Base-by-base conservation (phyloP, 768 basidiomycete species). In the Tricholomella constricta region DNA sequence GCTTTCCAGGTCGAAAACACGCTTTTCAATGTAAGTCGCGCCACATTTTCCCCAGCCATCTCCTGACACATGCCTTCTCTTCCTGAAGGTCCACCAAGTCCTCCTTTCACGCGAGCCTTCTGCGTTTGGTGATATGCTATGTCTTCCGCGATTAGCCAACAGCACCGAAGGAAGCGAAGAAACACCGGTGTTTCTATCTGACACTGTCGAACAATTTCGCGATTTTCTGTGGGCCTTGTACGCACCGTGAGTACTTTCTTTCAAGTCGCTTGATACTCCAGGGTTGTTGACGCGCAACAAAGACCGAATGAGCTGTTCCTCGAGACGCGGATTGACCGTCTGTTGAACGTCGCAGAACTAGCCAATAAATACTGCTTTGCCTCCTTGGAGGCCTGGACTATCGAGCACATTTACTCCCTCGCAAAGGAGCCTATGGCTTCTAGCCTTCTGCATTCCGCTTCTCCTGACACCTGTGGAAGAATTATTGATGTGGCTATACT, bases 1-100 rank as follows among this genome's bases (percentile, higher is more conserved):
- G 69, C 84, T n/a, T 75, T 88, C 56, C 74, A 74, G 45, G 81
- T 84, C 12, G 81, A 82, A 61, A 76, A 80, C 59, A 82, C 78
- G 6, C 61, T 88, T 49, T 88, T 88, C 69, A 86, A 81, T 68
- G 86, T 87, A 61, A 49, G 71, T 40, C 12, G 7, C n/a, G 20
- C 9, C 44, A 35, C 40, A 49, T 29, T 31, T 19, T 14, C n/a
- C 22, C 34, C 25, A 11, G 34, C 31, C 22, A 29, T 47, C 14
- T 49, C 19, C 37, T 51, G 32, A 45, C 19, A n/a, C n/a, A n/a
- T n/a, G n/a, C n/a, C n/a, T 41, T 46, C 26, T 41, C 10, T 4
- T 35, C 23, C 9, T 32, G 4, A 49, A 80, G 79, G 75, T 81
- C 3, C 78, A 79, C 59, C 72, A 70, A 53, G 73, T 73, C 26